A percentile compares a stretch with the other conserved stretches of the same genome.
These are phyloP conservation scores for Schizonepeta tenuifolia DNA, from an alignment of 257 asterid genomes.

Conservation along the genomic window DNA sequence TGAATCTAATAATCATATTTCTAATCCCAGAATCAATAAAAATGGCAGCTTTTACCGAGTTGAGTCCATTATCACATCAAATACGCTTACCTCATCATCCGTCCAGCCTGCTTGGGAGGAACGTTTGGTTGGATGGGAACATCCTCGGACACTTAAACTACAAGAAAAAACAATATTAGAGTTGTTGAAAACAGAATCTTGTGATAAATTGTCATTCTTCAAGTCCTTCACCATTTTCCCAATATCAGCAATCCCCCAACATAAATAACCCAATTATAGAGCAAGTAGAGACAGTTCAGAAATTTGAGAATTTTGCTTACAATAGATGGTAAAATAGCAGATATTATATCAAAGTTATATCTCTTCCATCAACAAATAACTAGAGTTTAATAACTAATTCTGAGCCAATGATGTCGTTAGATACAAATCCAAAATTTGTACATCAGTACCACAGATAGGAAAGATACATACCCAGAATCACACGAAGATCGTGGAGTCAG, in stretches of 20 bases:
- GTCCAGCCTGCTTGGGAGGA: slow-evolving; percentile 95
- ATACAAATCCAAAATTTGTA: neutral
- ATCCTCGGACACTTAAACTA: slow-evolving; percentile 46
- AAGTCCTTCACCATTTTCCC: slow-evolving; percentile 14
- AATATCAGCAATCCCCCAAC: neutral
- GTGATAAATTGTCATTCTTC: neutral
- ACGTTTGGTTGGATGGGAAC: slow-evolving; percentile 56
- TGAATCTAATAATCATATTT: slow-evolving; percentile 1
- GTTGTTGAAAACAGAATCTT: neutral
- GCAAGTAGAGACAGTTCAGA: neutral
- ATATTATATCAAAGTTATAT: neutral
- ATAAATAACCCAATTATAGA: slow-evolving; percentile 19
- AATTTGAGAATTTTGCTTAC: neutral
- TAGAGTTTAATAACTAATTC: neutral
- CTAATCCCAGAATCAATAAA: neutral
- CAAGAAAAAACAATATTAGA: slow-evolving; percentile 24
- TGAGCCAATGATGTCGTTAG: slow-evolving; percentile 4
- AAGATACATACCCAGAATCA: slow-evolving; percentile 51
- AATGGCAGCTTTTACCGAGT: neutral
- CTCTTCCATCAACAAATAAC: slow-evolving; percentile 14
- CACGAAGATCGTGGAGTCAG: slow-evolving; percentile 46
- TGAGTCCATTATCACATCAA: slow-evolving; percentile 6
- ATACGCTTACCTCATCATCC: slow-evolving; percentile 64
- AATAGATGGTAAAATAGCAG: neutral
- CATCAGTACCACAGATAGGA: neutral